These are phyloP conservation scores for Sarocladiaceae sp. DNA, from an alignment of 2,329 filamentous ascomycete species.

Conservation along the genomic window DNA sequence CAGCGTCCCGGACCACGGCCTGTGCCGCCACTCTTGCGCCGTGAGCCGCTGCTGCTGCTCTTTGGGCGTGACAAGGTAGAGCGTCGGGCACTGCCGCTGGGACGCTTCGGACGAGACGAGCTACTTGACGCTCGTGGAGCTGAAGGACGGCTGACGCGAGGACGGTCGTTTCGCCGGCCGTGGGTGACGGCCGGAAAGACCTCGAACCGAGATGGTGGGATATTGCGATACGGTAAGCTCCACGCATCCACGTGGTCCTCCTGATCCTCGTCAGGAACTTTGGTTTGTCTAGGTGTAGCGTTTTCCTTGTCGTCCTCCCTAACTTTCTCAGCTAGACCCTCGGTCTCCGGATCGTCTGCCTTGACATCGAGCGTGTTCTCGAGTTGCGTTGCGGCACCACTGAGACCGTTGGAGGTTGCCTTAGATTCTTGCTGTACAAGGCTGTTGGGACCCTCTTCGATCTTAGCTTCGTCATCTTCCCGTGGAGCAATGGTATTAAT, in stretches of 20 bases:
- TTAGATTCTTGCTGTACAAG: constrained; percentile 16
- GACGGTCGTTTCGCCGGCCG: constrained; percentile 39
- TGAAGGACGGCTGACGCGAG: constrained; percentile 34
- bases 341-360: neutral
- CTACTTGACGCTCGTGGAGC: constrained; percentile 29
- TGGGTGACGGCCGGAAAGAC: constrained; percentile 63
- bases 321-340: neutral
- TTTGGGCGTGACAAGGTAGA: constrained; percentile 32
- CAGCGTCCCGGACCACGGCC: constrained; percentile 59
- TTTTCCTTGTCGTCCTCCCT: constrained; percentile 26
- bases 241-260: constrained; percentile 31
- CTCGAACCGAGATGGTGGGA: constrained; percentile 68
- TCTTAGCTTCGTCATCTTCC: constrained; percentile 58
- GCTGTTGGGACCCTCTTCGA: constrained; percentile 25
- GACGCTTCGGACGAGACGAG: constrained; percentile 32
- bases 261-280: constrained; percentile 19
- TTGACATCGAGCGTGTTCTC: constrained; percentile 5
- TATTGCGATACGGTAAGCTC: constrained; percentile 43
- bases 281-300: constrained; percentile 10
- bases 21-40: constrained; percentile 54
- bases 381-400: neutral
- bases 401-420: constrained; percentile 18
- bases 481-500: constrained; percentile 83
- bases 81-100: constrained; percentile 24
- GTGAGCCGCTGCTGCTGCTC: constrained; percentile 30